phyloP scores from a whole-genome alignment of 1,284 basidiomycete genomes.

The Austroboletus niveus region DNA sequence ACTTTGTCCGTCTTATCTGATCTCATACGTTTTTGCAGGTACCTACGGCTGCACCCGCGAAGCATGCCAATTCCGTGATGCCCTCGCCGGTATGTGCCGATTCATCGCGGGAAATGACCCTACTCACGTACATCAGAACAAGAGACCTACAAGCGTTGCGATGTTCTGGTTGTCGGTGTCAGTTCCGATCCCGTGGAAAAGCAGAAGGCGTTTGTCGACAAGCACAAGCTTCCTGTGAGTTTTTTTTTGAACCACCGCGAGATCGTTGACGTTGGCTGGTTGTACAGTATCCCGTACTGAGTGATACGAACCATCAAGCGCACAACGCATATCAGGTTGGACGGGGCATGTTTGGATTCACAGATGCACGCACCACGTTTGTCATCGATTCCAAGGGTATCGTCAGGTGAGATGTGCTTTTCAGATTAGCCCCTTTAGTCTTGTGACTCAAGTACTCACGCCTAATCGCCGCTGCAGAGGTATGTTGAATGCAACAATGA shows the following conservation, averaged over 20 bases:
- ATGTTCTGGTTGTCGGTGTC: constrained; percentile 68
- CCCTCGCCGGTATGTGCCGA: constrained; percentile 52
- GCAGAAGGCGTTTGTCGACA: constrained; percentile 71
- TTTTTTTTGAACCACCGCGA: not conserved
- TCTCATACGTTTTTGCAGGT: constrained; percentile 39
- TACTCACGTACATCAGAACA: constrained; percentile 45
- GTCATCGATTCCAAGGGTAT: constrained; percentile 70
- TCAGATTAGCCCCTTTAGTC: not conserved
- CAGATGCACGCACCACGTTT: constrained; percentile 68
- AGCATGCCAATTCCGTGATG: constrained; percentile 78
- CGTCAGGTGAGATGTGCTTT: constrained; percentile 44
- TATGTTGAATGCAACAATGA: constrained; percentile 53
- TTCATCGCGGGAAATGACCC: constrained; percentile 3
- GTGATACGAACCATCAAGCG: constrained; percentile 61
- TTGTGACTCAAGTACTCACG: not conserved
- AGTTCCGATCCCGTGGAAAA: constrained; percentile 68
- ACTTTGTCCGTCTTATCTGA: not conserved
- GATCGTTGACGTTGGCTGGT: not conserved
- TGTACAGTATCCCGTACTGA: constrained; percentile 68
- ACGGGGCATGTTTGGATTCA: constrained; percentile 63
- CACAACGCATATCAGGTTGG: constrained; percentile 64
- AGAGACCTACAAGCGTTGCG: constrained; percentile 61
- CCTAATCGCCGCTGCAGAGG: constrained; percentile 39
- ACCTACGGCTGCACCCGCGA: constrained; percentile 76
- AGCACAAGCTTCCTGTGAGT: constrained; percentile 63